Conservation (phyloP, 75 land plant genomes). For the Selaginella moellendorffii region DNA sequence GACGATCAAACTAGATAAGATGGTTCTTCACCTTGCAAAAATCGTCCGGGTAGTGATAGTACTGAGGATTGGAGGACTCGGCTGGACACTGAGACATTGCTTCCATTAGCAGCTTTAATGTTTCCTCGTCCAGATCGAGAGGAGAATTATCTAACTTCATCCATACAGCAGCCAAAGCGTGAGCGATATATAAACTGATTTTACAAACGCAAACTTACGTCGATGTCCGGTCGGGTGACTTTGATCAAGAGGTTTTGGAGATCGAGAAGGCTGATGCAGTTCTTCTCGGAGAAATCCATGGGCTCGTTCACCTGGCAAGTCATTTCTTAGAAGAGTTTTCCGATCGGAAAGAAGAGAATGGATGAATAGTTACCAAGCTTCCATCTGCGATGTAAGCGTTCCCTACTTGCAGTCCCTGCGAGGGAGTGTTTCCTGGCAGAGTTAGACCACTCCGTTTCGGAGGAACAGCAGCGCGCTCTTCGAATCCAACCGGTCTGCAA, state of each 20-base stretch:
- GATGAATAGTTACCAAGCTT: background rate
- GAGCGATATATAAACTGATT: background rate
- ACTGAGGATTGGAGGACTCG: conserved; percentile 26
- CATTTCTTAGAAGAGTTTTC: background rate
- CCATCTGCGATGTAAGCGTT: conserved; percentile 14
- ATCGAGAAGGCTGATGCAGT: conserved; percentile 25
- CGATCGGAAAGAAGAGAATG: background rate
- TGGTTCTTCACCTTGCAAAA: conserved; percentile 27
- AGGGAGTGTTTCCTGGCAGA: conserved; percentile 10
- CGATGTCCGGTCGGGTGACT: conserved; percentile 24
- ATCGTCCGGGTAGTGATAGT: conserved; percentile 25
- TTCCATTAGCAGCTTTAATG: conserved; percentile 24
- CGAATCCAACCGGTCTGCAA: background rate
- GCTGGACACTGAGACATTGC: conserved; percentile 31
- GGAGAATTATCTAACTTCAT: conserved; percentile 22
- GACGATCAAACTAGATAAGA: background rate
- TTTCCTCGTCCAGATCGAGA: conserved; percentile 13
- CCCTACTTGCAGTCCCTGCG: conserved; percentile 21
- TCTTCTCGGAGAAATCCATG: conserved; percentile 31
- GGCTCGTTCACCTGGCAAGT: conserved; percentile 23
- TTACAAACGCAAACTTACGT: conserved; percentile 16
- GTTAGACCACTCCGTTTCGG: conserved; percentile 22
- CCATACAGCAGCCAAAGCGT: background rate
- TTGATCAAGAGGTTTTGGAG: conserved; percentile 29
- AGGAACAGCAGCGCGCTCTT: conserved; percentile 11